phyloP scores from a whole-genome alignment of 306 rosid species.

The Sesbania bispinosa region DNA sequence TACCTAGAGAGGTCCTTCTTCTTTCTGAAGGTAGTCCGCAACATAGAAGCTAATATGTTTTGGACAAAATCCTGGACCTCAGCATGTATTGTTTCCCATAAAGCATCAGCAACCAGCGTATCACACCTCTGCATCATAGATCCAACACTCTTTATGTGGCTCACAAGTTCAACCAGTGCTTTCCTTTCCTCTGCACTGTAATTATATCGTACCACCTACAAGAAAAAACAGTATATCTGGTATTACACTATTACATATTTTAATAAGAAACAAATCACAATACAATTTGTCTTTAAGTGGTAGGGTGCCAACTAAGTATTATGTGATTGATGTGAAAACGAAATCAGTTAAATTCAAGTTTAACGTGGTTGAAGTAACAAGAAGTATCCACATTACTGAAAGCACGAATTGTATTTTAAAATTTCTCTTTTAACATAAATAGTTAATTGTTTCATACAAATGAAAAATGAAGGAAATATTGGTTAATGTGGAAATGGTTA shows the following conservation, averaged over 20 bases:
- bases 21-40: constrained; percentile 92
- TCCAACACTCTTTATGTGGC: constrained; percentile 95
- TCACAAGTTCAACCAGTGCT: constrained; percentile 85
- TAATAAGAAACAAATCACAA: constrained; percentile 9
- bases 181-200: constrained; percentile 88
- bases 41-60: constrained; percentile 88
- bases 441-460: neutral
- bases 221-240: constrained; percentile 8
- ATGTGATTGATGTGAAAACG: neutral
- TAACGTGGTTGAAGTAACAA: constrained; percentile 7
- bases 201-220: constrained; percentile 90
- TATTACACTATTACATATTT: constrained; percentile 14
- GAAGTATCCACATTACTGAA: constrained; percentile 14
- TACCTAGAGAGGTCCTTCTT: constrained; percentile 97
- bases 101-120: constrained; percentile 93
- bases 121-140: constrained; percentile 94
- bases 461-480: neutral
- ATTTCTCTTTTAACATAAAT: neutral
- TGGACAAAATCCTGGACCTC: constrained; percentile 99
- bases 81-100: constrained; percentile 98
- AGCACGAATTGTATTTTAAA: neutral
- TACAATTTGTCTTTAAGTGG: neutral
- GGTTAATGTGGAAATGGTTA: neutral
- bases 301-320: neutral
- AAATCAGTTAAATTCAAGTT: neutral